phyloP scores from a whole-genome alignment of 805 yeast genomes.

The Wickerhamiella siamensis region DNA sequence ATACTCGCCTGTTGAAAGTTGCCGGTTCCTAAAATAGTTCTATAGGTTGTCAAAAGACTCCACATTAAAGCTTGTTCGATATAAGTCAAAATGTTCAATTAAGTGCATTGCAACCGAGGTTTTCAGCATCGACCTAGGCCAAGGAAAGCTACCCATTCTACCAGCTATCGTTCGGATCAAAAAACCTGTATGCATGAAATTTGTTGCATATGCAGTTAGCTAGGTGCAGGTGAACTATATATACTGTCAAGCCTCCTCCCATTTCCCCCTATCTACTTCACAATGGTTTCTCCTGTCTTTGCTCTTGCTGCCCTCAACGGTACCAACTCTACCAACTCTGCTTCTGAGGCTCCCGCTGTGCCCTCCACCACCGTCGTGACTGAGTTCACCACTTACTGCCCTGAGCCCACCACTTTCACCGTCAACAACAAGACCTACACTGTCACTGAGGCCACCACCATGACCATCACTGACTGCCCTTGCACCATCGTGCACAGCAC shows the following conservation, averaged over 20 bases:
- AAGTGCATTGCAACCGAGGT: too few relatives aligned
- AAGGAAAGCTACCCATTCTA: too few relatives aligned
- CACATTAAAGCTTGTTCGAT: too few relatives aligned
- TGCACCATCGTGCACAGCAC: slow-evolving; percentile 7
- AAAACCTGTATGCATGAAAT: too few relatives aligned
- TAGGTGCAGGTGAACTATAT: too few relatives aligned
- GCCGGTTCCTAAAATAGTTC: too few relatives aligned
- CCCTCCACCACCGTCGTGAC: slow-evolving; percentile 14
- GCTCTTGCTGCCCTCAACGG: slow-evolving; percentile 34
- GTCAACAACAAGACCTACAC: slow-evolving; percentile 53
- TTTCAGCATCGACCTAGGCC: too few relatives aligned
- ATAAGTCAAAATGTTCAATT: too few relatives aligned
- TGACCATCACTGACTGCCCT: slow-evolving; percentile 40
- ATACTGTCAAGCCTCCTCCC: neutral
- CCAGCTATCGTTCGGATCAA: too few relatives aligned
- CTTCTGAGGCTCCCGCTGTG: neutral
- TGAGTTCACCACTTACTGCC: slow-evolving; percentile 19
- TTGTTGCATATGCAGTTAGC: neutral
- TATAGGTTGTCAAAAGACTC: too few relatives aligned
- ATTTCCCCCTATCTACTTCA: neutral
- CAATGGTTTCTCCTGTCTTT: slow-evolving; percentile 2
- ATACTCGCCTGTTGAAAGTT: too few relatives aligned
- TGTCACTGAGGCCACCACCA: slow-evolving; percentile 54
- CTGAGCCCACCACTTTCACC: slow-evolving; percentile 29
- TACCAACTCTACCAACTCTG: slow-evolving; percentile 11